phyloP scores from a whole-genome alignment of 106 monocot genomes.

The Cymbidium sinense region DNA sequence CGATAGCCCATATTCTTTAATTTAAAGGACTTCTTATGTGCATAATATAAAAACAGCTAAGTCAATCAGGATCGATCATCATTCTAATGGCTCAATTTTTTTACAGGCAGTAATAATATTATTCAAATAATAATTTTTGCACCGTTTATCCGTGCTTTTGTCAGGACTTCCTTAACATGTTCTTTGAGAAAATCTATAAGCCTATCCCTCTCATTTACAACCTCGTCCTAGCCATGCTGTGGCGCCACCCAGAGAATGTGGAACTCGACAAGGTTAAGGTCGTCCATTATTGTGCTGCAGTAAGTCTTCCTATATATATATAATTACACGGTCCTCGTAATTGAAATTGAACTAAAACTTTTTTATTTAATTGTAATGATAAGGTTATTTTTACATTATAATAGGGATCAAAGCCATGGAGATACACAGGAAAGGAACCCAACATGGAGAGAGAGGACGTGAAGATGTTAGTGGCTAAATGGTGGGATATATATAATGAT shows the following conservation, averaged over 20 bases:
- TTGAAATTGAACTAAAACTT: too few species aligned
- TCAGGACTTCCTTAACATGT: conserved; percentile 69
- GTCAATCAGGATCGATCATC: too few species aligned
- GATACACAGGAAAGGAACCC: conserved; percentile 51
- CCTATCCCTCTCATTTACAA: conserved; percentile 63
- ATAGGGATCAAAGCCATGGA: conserved; percentile 88
- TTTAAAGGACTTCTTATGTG: not conserved
- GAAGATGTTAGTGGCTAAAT: conserved; percentile 62
- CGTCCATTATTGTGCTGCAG: conserved; percentile 75
- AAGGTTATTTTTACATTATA: not conserved
- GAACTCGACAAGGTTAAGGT: conserved; percentile 65
- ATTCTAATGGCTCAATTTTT: too few species aligned
- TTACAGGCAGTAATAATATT: too few species aligned
- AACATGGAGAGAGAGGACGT: conserved; percentile 76
- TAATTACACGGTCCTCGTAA: too few species aligned
- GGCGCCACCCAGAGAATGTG: conserved; percentile 70
- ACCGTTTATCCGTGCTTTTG: not conserved
- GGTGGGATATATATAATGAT: conserved; percentile 70
- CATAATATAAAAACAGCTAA: too few species aligned
- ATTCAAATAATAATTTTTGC: not conserved
- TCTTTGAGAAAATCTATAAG: conserved; percentile 53
- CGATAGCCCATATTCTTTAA: not conserved
- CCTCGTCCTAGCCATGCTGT: conserved; percentile 74
- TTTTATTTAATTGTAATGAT: too few species aligned
- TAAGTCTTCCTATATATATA: conserved; percentile 3